phyloP scores from a whole-genome alignment of 208 protist species.

The Trypanosoma rangeli region DNA sequence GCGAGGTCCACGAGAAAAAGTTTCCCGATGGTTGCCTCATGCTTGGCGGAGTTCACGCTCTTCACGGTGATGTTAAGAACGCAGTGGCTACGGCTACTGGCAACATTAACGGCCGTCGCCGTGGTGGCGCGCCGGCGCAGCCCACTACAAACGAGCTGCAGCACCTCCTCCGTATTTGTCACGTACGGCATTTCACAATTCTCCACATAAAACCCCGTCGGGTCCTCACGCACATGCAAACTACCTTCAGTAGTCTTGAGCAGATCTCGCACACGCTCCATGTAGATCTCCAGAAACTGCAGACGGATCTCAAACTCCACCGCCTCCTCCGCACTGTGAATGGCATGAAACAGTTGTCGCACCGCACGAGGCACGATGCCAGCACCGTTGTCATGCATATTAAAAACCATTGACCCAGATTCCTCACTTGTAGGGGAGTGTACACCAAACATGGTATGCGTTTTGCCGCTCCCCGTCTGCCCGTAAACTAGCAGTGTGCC shows the following conservation, averaged over 20 bases:
- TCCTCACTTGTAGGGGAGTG: constrained; percentile 15
- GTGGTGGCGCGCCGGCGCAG: constrained; percentile 70
- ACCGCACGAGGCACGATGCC: constrained; percentile 95
- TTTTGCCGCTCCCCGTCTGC: constrained; percentile 91
- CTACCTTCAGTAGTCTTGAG: constrained; percentile 48
- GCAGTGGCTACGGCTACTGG: constrained; percentile 85
- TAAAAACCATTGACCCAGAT: constrained; percentile 2
- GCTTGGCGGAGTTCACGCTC: constrained; percentile 41
- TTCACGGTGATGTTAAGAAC: constrained; percentile 84
- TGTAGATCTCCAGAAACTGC: constrained; percentile 97
- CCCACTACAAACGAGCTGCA: constrained; percentile 80
- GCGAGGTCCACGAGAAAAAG: constrained; percentile 91
- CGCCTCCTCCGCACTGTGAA: constrained; percentile 50
- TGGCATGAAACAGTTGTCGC: constrained; percentile 89
- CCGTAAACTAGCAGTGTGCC: constrained; percentile 91
- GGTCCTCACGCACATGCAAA: constrained; percentile 76
- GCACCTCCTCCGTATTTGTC: constrained; percentile 73
- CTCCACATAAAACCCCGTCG: constrained; percentile 88
- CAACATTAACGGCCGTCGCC: constrained; percentile 88
- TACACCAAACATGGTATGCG: constrained; percentile 86
- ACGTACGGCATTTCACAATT: constrained; percentile 87
- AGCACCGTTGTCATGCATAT: background rate
- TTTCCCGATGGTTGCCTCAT: constrained; percentile 81
- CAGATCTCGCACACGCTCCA: constrained; percentile 96
- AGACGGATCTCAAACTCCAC: constrained; percentile 94